Evolutionary conservation across 495 filamentous ascomycete genomes (phyloP).

Genomic region (Penicillium antarcticum): DNA sequence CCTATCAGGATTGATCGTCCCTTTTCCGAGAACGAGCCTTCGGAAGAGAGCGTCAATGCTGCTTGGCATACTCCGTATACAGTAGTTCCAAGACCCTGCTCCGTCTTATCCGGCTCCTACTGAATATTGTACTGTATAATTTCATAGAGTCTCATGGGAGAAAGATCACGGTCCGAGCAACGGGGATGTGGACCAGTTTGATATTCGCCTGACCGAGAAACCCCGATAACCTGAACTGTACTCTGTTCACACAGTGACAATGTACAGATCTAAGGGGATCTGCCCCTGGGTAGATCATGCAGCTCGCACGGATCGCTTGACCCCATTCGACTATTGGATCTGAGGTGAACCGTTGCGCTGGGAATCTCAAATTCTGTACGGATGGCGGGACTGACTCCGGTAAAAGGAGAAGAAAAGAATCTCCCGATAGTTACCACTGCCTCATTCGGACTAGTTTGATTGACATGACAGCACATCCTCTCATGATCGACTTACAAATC

Average conservation of each 20-base stretch:
- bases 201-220: conserved; percentile 14
- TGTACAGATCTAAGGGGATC: conserved; percentile 12
- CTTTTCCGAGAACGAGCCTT: too few relatives aligned
- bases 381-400: too few relatives aligned
- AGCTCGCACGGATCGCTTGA: conserved; percentile 23
- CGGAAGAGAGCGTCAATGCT: too few relatives aligned
- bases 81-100: too few relatives aligned
- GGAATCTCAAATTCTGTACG: conserved; percentile 29
- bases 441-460: neutral
- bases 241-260: neutral
- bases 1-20: conserved; percentile 5
- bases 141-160: too few relatives aligned
- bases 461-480: neutral
- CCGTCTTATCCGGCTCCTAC: too few relatives aligned
- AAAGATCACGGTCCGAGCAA: neutral
- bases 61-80: neutral
- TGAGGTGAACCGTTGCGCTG: conserved; percentile 27
- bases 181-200: neutral
- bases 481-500: neutral
- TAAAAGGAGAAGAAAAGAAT: neutral
- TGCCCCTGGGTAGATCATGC: conserved; percentile 21
- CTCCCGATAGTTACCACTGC: conserved; percentile 2
- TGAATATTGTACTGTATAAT: too few relatives aligned
- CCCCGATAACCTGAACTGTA: neutral
- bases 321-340: conserved; percentile 30